Conservation (phyloP, 1,139 yeast species). For the Nakaseomyces sp. region DNA sequence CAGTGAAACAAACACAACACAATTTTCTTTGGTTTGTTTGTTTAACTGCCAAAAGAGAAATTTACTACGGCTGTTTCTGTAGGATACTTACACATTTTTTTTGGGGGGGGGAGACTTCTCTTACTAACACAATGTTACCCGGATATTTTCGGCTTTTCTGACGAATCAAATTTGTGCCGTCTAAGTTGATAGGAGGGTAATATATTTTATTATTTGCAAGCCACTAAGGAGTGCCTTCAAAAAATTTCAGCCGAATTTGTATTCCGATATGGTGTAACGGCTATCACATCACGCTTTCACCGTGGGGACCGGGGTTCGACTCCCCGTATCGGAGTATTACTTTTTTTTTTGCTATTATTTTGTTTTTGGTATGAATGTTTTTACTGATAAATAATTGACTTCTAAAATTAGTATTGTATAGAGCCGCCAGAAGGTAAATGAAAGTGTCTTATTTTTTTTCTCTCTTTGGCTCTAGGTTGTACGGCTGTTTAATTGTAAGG, state of each 20-base stretch:
- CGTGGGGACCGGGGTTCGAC: slow-evolving; percentile 35
- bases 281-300: slow-evolving; percentile 34
- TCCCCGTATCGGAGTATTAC: slow-evolving; percentile 32
- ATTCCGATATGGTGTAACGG: slow-evolving; percentile 33
- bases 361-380: neutral
- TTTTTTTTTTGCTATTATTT: neutral
- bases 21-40: too few species aligned
- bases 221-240: too few species aligned
- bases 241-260: neutral
- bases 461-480: too few species aligned
- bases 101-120: neutral
- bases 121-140: too few species aligned
- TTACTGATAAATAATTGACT: too few species aligned
- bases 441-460: too few species aligned
- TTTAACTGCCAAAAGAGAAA: too few species aligned
- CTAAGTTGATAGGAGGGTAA: neutral
- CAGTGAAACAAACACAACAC: too few species aligned
- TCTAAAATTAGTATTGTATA: too few species aligned
- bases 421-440: too few species aligned
- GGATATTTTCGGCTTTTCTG: neutral
- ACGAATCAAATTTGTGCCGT: neutral
- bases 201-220: neutral
- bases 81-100: neutral
- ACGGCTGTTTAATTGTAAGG: too few species aligned
- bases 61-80: too few species aligned